Evolutionary conservation across 805 yeast species (phyloP), one percentile per base, ranked within the genome.

Genomic region (Teunomyces barrocoloradensis): DNA sequence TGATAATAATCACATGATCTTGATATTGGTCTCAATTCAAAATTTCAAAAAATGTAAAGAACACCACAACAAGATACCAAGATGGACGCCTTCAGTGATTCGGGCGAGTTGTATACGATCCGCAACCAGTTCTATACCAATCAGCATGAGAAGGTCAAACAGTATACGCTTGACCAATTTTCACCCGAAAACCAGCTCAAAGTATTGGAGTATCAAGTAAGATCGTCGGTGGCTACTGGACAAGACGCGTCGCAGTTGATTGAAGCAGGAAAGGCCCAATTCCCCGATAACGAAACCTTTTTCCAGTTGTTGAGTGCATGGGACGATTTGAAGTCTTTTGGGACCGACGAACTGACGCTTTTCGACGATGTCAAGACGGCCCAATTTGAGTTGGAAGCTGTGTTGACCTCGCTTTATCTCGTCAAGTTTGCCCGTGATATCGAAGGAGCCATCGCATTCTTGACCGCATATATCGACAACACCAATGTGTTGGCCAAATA

Each of bases 121-220:
- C 75, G 80, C 53, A 84, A 80, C 57, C 79, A 78, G 49, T 84
- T 81, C 66, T 83, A 77, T 63, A 78, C 85, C 10, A 81, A 83
- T 43, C 82, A 81, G 56, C 79, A 74, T 59, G 58, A 66, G 10
- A 70, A 74, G 54, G 80, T 78, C 2, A 55, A 68, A 40, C 59
- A 68, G 5, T 71, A 74, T 44, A 38, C 61, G 32, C 47, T 70
- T 29, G 71, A 66, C 5, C 77, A 68, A 43, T 74, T 71, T 52
- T 63, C 73, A 17, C 61, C 48, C 4, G 75, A 57, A 52, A 62
- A 59, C 43, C 74, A 66, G 51, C 51, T 69, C 40, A 69, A 70
- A 48, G 75, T 66, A n/a, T 55, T 71, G 50, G 74, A 68, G 44
- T 71, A 50, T 52, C 73, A 72, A 56, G 61, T 71, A 50, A 64